phyloP scores from a whole-genome alignment of 345 rosid genomes.

The Brassica rapa region DNA sequence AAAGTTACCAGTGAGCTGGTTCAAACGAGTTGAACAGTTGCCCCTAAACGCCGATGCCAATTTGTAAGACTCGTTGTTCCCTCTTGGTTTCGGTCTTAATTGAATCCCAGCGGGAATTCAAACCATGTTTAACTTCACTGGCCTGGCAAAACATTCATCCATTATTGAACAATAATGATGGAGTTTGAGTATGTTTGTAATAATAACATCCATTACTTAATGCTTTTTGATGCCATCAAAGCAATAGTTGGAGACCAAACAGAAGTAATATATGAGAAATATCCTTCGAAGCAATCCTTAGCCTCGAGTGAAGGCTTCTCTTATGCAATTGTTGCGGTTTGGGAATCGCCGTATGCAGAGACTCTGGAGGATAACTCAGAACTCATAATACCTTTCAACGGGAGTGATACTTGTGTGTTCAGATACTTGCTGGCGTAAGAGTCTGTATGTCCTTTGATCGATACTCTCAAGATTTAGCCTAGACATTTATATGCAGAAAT shows the following conservation, averaged over 20 bases:
- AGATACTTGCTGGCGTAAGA: too few species aligned
- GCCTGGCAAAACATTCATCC: background rate
- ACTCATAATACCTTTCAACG: conserved; percentile 64
- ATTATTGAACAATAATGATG: background rate
- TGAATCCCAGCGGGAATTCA: background rate
- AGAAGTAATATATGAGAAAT: background rate
- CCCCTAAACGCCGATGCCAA: conserved; percentile 38
- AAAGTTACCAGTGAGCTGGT: conserved; percentile 77
- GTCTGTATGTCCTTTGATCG: too few species aligned
- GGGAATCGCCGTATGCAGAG: conserved; percentile 81
- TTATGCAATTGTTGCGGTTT: conserved; percentile 73
- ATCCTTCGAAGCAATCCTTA: conserved; percentile 59
- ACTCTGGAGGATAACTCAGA: conserved; percentile 54
- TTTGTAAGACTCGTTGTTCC: conserved; percentile 62
- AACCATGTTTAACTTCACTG: background rate
- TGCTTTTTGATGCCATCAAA: background rate
- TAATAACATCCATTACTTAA: background rate
- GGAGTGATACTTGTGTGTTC: conserved; percentile 29
- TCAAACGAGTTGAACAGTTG: conserved; percentile 44
- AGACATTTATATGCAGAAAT: too few species aligned
- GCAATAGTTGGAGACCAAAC: background rate
- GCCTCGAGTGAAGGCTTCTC: conserved; percentile 45
- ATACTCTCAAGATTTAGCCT: too few species aligned
- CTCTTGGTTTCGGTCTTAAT: conserved; percentile 54
- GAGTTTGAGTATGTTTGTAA: background rate